Evolutionary conservation across 2,329 filamentous ascomycete genomes (phyloP).

Genomic region (Diaporthe ilicicola): DNA sequence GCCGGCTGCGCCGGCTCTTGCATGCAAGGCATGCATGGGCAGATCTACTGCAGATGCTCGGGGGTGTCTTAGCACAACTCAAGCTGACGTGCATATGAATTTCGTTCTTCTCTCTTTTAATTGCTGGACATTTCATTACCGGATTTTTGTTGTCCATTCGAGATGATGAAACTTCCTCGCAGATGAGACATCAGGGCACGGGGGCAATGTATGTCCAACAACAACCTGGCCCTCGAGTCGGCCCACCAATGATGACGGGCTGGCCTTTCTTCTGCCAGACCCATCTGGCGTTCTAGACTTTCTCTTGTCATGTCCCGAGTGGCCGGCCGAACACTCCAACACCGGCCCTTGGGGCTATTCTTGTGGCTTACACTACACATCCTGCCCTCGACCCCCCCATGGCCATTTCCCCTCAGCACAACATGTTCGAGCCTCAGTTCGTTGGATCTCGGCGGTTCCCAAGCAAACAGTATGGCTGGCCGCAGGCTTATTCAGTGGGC

Average conservation of each 20-base stretch:
- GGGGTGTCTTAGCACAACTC: neutral
- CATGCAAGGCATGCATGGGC: neutral
- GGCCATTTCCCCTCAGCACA: neutral
- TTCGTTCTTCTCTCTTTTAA: neutral
- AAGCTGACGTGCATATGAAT: slow-evolving; percentile 7
- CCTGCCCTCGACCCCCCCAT: neutral
- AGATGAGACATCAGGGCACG: neutral
- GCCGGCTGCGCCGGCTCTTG: slow-evolving; percentile 1
- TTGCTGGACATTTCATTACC: no score
- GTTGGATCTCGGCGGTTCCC: neutral
- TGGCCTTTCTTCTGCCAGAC: neutral
- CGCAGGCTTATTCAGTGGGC: neutral
- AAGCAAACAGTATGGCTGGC: neutral
- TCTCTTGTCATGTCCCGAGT: neutral
- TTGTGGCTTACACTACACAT: slow-evolving; percentile 13
- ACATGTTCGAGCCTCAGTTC: neutral
- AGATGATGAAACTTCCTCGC: neutral
- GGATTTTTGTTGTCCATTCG: neutral
- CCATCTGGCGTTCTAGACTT: neutral
- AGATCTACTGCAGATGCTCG: neutral
- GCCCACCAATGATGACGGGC: neutral
- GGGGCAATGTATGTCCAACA: slow-evolving; percentile 5
- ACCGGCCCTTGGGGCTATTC: neutral
- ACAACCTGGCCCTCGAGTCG: neutral
- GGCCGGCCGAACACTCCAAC: neutral